Evolutionary conservation across 1,284 basidiomycete genomes (phyloP).

Genomic region (Rhodotorula sp.): DNA sequence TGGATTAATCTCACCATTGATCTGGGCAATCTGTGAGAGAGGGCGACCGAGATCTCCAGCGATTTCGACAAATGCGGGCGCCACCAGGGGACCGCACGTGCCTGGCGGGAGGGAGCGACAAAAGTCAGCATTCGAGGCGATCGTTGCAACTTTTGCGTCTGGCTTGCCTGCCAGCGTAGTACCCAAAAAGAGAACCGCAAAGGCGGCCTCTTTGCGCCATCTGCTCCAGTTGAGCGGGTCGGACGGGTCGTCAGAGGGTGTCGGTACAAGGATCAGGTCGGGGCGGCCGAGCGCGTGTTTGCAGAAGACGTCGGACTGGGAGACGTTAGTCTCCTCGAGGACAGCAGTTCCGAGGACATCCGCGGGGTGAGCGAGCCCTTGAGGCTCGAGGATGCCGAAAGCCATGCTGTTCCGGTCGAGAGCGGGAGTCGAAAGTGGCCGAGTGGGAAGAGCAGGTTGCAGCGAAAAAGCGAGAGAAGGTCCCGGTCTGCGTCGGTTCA

Average conservation of each 20-base stretch:
- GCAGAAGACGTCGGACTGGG: not conserved
- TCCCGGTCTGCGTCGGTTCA: not conserved
- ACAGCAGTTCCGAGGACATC: conserved; percentile 4
- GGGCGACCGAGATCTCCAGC: conserved; percentile 52
- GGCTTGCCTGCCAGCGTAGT: no score
- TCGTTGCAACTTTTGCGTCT: no score
- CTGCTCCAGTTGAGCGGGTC: conserved; percentile 43
- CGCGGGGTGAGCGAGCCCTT: not conserved
- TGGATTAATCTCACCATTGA: not conserved
- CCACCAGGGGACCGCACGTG: conserved; percentile 54
- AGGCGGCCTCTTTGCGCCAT: not conserved
- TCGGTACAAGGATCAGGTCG: conserved; percentile 25
- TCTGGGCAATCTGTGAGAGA: conserved; percentile 51
- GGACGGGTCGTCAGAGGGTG: conserved; percentile 23
- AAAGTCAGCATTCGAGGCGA: conserved; percentile 46
- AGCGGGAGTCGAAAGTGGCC: no score
- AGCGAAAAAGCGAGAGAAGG: not conserved
- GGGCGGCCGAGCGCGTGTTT: conserved; percentile 24
- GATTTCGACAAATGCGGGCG: conserved; percentile 54
- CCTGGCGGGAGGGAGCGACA: conserved; percentile 55
- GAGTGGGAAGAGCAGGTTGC: not conserved
- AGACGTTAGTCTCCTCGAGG: conserved; percentile 4
- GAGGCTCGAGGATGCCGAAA: conserved; percentile 8
- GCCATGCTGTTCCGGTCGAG: not conserved
- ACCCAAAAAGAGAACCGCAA: no score